Evolutionary conservation across 108 stramenopile species (phyloP).

Genomic region (Cyclotella baltica): DNA sequence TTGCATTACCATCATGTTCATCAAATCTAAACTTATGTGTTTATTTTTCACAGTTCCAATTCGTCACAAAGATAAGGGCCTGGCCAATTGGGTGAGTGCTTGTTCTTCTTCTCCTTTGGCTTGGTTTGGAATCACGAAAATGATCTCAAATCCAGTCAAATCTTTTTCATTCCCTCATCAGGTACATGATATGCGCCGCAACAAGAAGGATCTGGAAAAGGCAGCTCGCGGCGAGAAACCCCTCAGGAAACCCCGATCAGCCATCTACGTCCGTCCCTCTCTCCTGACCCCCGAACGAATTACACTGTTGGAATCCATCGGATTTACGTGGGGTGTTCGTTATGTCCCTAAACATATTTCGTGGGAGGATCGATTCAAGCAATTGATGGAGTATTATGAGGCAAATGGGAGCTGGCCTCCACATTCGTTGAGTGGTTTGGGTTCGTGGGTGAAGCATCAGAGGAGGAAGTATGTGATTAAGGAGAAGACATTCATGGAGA

Average conservation of each 20-base stretch:
- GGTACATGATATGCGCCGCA: not conserved
- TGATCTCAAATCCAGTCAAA: too few relatives aligned
- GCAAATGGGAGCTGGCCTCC: slow-evolving; percentile 1
- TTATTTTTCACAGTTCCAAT: too few relatives aligned
- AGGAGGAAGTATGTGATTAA: not conserved
- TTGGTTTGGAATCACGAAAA: not conserved
- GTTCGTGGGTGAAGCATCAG: slow-evolving; percentile 8
- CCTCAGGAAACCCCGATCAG: not conserved
- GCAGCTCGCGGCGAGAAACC: not conserved
- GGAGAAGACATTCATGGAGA: not conserved
- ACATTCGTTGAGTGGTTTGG: slow-evolving; percentile 9
- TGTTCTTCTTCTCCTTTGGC: not conserved
- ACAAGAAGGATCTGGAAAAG: slow-evolving; percentile 3
- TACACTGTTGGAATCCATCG: not conserved
- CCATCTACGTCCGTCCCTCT: not conserved
- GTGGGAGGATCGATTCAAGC: slow-evolving; percentile 11
- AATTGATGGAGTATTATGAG: slow-evolving; percentile 11
- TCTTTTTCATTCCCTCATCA: too few relatives aligned
- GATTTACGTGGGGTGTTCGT: slow-evolving; percentile 10
- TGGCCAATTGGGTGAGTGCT: slow-evolving; percentile 3
- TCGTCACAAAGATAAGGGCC: slow-evolving; percentile 10
- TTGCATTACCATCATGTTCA: not conserved
- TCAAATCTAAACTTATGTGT: too few relatives aligned
- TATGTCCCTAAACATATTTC: not conserved
- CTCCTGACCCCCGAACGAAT: slow-evolving; percentile 3